Evolutionary conservation across 108 stramenopile genomes (phyloP).

Genomic region (Pseudonitzschia pungens): DNA sequence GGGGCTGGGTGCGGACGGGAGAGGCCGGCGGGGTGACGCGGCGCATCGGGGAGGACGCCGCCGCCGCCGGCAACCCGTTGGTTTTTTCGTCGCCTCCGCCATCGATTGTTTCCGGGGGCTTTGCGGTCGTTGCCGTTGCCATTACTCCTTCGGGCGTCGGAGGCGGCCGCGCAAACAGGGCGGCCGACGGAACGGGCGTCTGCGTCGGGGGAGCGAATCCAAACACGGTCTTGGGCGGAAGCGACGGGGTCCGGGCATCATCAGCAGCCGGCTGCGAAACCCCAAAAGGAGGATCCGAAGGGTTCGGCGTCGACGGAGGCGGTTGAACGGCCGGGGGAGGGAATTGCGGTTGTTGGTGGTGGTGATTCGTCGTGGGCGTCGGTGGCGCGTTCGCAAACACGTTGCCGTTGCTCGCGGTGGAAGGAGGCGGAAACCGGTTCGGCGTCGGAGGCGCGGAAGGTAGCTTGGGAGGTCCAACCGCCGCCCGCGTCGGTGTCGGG

Average conservation of each 20-base stretch:
- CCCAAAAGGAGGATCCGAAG: neutral
- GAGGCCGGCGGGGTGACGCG: slow-evolving; percentile 34
- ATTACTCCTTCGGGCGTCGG: neutral
- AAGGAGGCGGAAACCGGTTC: too few species aligned
- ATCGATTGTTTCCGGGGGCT: neutral
- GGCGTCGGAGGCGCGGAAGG: too few species aligned
- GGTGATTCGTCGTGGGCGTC: too few species aligned
- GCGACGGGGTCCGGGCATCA: neutral
- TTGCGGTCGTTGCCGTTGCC: neutral
- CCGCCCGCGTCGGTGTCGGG: neutral
- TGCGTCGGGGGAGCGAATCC: neutral
- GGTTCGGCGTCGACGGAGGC: neutral
- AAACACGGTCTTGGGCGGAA: neutral
- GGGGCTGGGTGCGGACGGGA: neutral
- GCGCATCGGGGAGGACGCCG: neutral
- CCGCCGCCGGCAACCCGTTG: neutral
- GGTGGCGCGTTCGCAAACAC: neutral
- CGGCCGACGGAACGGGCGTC: neutral
- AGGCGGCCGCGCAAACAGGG: neutral
- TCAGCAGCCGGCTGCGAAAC: neutral
- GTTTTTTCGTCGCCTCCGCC: neutral
- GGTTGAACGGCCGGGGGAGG: neutral
- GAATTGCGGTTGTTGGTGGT: neutral
- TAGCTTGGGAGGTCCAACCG: too few species aligned
- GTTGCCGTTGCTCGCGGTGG: neutral